A percentile compares a stretch with the other conserved stretches of the same genome.
Conservation (phyloP, 192 early-diverging fungal genomes). For the Helicostylum pulchrum region DNA sequence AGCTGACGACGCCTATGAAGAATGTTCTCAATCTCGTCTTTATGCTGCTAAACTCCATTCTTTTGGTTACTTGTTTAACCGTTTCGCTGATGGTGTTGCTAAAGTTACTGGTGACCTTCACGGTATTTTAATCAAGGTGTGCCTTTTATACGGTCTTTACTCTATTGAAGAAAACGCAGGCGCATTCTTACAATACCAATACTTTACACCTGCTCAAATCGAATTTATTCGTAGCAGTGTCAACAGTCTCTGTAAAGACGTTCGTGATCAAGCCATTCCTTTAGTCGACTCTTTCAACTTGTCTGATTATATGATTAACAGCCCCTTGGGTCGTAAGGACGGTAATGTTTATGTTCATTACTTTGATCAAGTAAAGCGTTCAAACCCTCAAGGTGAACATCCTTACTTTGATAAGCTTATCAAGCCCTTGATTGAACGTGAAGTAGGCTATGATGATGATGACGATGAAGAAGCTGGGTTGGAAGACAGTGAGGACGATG, state of each 20-base stretch:
- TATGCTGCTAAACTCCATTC: slow-evolving; percentile 83
- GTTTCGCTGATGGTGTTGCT: slow-evolving; percentile 72
- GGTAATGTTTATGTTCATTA: slow-evolving; percentile 85
- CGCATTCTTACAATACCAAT: slow-evolving; percentile 85
- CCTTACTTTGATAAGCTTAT: slow-evolving; percentile 80
- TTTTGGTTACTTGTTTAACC: slow-evolving; percentile 78
- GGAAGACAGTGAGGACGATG: slow-evolving; percentile 61
- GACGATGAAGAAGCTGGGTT: slow-evolving; percentile 40
- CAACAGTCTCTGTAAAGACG: slow-evolving; percentile 58
- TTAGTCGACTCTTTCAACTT: slow-evolving; percentile 87
- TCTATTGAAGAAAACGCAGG: slow-evolving; percentile 79
- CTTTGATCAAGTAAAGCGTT: slow-evolving; percentile 78
- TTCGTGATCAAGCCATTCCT: slow-evolving; percentile 80
- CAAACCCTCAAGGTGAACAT: slow-evolving; percentile 66
- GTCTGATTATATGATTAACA: slow-evolving; percentile 87
- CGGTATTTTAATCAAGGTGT: slow-evolving; percentile 67
- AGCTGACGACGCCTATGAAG: slow-evolving; percentile 82
- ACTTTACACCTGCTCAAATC: slow-evolving; percentile 71
- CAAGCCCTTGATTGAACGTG: slow-evolving; percentile 70
- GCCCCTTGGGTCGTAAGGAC: slow-evolving; percentile 81
- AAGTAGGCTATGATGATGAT: slow-evolving; percentile 48
- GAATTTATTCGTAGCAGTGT: slow-evolving; percentile 67
- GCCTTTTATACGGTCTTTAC: slow-evolving; percentile 80
- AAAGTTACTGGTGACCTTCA: slow-evolving; percentile 60
- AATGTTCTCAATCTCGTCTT: slow-evolving; percentile 81